Percentiles rank a stretch among this genome's conserved stretches.
Conservation (phyloP, 805 yeast species). For the Candida sphagnicola region DNA sequence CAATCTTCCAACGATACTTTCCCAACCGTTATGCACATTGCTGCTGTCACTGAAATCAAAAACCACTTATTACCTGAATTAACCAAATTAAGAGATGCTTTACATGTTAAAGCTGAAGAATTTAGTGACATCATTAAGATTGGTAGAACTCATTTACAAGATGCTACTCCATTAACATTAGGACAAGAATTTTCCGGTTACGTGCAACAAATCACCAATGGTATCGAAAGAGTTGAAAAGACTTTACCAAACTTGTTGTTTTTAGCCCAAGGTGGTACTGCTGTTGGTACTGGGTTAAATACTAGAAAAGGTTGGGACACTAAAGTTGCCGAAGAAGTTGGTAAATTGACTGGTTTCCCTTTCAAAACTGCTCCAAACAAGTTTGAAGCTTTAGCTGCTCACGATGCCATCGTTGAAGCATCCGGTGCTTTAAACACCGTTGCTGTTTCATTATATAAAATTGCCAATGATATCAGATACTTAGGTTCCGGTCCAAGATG, state of each 20-base stretch:
- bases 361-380: constrained; percentile 97
- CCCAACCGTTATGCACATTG: constrained; percentile 99
- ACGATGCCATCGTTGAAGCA: constrained; percentile 96
- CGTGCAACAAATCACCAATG: constrained; percentile 88
- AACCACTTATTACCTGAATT: constrained; percentile 76
- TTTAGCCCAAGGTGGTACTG: constrained; percentile 99
- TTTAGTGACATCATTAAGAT: constrained; percentile 89
- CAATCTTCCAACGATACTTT: constrained; percentile 99
- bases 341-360: constrained; percentile 80
- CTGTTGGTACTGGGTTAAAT: constrained; percentile 98
- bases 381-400: constrained; percentile 98
- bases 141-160: constrained; percentile 98
- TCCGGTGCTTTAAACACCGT: constrained; percentile 96
- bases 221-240: constrained; percentile 80
- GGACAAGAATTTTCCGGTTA: constrained; percentile 99
- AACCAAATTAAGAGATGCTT: constrained; percentile 70
- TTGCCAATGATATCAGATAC: constrained; percentile 97
- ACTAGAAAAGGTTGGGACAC: constrained; percentile 87
- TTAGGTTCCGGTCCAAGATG: constrained; percentile 99
- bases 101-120: constrained; percentile 75
- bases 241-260: constrained; percentile 70
- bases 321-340: constrained; percentile 80
- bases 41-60: constrained; percentile 89
- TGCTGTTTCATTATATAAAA: constrained; percentile 90
- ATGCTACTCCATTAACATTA: constrained; percentile 95